Evolutionary conservation across 768 basidiomycete genomes (phyloP).

Genomic region (Omphalotus guepiniiformis): DNA sequence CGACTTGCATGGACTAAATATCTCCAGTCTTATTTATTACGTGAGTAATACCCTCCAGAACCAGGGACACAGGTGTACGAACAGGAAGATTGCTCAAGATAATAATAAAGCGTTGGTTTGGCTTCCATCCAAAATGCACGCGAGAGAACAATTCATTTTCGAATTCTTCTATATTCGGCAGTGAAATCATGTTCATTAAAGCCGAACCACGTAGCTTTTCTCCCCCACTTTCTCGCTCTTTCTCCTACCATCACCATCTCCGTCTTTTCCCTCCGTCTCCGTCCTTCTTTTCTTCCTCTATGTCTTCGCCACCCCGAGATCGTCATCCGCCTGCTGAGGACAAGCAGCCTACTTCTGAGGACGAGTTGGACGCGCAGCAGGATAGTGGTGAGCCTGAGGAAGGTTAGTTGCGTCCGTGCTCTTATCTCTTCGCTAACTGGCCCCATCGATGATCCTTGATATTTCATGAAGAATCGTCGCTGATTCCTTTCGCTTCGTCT

Average conservation of each 20-base stretch:
- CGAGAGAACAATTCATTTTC: constrained; percentile 65
- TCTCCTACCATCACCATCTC: constrained; percentile 21
- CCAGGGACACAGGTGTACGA: constrained; percentile 50
- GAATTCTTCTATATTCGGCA: constrained; percentile 65
- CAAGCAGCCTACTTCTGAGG: constrained; percentile 27
- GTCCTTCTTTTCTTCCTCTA: constrained; percentile 28
- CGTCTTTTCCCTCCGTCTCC: constrained; percentile 4
- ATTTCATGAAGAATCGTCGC: constrained; percentile 16
- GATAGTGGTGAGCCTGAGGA: constrained; percentile 27
- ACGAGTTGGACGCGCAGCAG: constrained; percentile 35
- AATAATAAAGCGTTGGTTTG: constrained; percentile 56
- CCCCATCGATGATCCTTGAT: constrained; percentile 16
- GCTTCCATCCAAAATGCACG: constrained; percentile 48
- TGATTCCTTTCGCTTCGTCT: constrained; percentile 21
- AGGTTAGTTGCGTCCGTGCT: constrained; percentile 16
- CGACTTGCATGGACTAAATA: too few species aligned
- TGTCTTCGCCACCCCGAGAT: constrained; percentile 40
- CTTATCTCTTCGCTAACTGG: constrained; percentile 10
- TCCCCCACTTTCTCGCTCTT: constrained; percentile 47
- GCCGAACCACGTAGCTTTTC: constrained; percentile 59
- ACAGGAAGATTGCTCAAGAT: constrained; percentile 52
- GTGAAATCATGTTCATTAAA: constrained; percentile 72
- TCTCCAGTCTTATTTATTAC: constrained; percentile 48
- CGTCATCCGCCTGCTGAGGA: constrained; percentile 34
- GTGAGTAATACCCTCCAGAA: constrained; percentile 54